Evolutionary conservation across 2,329 filamentous ascomycete genomes (phyloP).

Genomic region (Beauveria scarabaeidicola): DNA sequence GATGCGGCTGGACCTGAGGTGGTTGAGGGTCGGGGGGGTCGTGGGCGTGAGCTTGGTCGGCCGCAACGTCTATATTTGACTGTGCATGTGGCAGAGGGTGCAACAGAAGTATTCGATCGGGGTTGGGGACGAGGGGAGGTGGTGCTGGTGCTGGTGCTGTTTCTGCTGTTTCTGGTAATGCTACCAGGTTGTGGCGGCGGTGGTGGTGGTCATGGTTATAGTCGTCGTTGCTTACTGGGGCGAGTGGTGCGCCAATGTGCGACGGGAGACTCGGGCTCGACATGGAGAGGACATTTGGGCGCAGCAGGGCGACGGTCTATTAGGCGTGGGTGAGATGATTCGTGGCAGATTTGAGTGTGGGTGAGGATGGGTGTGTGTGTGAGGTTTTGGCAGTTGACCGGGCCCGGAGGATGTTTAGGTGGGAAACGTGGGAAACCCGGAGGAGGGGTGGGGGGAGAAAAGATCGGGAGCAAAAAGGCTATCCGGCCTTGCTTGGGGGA

Average conservation of each 20-base stretch:
- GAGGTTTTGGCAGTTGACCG: background rate
- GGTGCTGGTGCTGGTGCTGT: background rate
- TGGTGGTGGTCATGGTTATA: slow-evolving; percentile 9
- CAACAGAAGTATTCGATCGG: background rate
- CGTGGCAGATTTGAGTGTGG: background rate
- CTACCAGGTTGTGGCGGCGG: slow-evolving; percentile 8
- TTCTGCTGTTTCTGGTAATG: background rate
- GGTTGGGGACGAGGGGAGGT: background rate
- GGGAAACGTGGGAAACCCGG: slow-evolving; percentile 5
- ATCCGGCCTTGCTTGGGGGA: background rate
- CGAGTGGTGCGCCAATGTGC: slow-evolving; percentile 48
- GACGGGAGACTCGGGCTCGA: slow-evolving; percentile 40
- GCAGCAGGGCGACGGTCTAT: slow-evolving; percentile 15
- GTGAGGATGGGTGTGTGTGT: background rate
- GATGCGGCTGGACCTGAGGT: background rate
- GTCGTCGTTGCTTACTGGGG: slow-evolving; percentile 31
- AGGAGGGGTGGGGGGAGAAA: slow-evolving; percentile 5
- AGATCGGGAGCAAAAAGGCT: background rate
- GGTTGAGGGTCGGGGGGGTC: background rate
- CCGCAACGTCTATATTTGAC: background rate
- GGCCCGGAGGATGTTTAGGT: background rate
- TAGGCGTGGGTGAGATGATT: slow-evolving; percentile 21
- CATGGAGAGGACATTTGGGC: slow-evolving; percentile 51
- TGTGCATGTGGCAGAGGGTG: background rate
- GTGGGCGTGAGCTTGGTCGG: background rate